A percentile compares a stretch with the other conserved stretches of the same genome.
These are phyloP conservation scores for Hypoxylon sp. DNA, from an alignment of 2,329 filamentous ascomycete genomes.

Conservation along the genomic window DNA sequence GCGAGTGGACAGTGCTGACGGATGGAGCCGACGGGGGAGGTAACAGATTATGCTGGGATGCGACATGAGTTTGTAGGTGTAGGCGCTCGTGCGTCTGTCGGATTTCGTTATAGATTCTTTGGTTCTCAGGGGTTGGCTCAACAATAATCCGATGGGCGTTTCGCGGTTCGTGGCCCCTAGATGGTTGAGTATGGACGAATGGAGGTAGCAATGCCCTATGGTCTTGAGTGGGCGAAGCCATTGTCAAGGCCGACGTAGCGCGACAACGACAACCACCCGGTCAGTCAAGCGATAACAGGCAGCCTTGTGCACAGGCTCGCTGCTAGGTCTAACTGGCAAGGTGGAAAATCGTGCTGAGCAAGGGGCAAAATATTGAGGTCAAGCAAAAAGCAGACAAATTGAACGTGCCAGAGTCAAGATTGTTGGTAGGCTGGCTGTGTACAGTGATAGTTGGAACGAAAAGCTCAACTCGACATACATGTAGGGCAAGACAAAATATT, in stretches of 20 bases:
- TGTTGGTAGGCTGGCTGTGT: conserved; percentile 30
- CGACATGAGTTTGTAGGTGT: conserved; percentile 44
- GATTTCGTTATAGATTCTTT: conserved; percentile 51
- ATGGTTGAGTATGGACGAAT: conserved; percentile 15
- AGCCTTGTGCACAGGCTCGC: conserved; percentile 31
- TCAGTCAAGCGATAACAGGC: conserved; percentile 16
- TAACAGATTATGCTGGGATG: conserved; percentile 45
- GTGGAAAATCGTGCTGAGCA: conserved; percentile 28
- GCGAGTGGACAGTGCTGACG: conserved; percentile 47
- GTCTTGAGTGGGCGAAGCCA: conserved; percentile 41
- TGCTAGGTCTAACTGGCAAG: conserved; percentile 11
- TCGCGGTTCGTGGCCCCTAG: conserved; percentile 33
- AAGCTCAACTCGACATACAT: conserved; percentile 36
- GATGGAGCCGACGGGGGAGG: conserved; percentile 41
- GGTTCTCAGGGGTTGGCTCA: conserved; percentile 48
- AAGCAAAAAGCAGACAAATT: conserved; percentile 13
- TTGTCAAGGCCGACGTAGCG: conserved; percentile 26
- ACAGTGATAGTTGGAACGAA: conserved; percentile 39
- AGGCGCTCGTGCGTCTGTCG: conserved; percentile 47
- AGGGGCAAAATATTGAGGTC: conserved; percentile 25
- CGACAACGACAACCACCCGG: conserved; percentile 12
- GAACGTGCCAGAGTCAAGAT: conserved; percentile 23
- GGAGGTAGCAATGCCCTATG: conserved; percentile 27
- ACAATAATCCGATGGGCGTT: conserved; percentile 44
- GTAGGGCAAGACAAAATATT: conserved; percentile 33